Evolutionary conservation across 2,329 filamentous ascomycete species (phyloP).

Genomic region (Phyllosticta citriasiana): DNA sequence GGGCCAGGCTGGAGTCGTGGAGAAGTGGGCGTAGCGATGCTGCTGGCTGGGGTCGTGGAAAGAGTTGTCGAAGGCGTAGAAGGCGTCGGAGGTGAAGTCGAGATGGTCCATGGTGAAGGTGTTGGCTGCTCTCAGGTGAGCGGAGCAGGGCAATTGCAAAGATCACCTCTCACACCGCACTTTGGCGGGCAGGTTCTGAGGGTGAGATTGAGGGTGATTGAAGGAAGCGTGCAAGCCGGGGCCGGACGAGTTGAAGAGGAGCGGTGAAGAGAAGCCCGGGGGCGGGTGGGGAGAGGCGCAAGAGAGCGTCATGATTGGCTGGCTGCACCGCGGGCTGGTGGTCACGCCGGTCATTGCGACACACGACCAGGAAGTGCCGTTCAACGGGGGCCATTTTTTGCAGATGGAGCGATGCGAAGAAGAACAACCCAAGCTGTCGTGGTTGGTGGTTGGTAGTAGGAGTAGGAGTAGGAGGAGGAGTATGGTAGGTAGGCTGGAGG

Average conservation of each 20-base stretch:
- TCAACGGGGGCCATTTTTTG: neutral
- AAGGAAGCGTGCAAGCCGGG: conserved; percentile 9
- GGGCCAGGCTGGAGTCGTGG: conserved; percentile 26
- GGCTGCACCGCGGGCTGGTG: conserved; percentile 4
- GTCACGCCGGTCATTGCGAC: conserved; percentile 7
- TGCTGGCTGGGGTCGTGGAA: conserved; percentile 5
- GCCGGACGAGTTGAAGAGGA: conserved; percentile 8
- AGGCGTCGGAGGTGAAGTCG: conserved; percentile 11
- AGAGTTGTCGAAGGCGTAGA: conserved; percentile 5
- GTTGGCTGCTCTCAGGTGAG: conserved; percentile 7
- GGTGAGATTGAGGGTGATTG: conserved; percentile 7
- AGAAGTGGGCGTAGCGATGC: conserved; percentile 17
- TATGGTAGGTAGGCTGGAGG: neutral
- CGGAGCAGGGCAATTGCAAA: conserved; percentile 10
- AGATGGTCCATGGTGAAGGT: conserved; percentile 10
- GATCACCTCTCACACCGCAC: conserved; percentile 11
- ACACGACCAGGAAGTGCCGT: neutral
- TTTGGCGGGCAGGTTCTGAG: conserved; percentile 7
- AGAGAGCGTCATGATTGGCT: neutral
- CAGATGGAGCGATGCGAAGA: neutral
- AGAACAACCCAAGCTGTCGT: neutral
- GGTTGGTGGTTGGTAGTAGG: no score
- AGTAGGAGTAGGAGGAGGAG: conserved; percentile 1
- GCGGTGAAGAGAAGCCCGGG: conserved; percentile 7
- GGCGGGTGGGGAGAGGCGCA: neutral